A percentile compares a stretch with the other conserved stretches of the same genome.
Evolutionary conservation across 2,329 filamentous ascomycete species (phyloP).

Genomic region (Aspergillus niger): DNA sequence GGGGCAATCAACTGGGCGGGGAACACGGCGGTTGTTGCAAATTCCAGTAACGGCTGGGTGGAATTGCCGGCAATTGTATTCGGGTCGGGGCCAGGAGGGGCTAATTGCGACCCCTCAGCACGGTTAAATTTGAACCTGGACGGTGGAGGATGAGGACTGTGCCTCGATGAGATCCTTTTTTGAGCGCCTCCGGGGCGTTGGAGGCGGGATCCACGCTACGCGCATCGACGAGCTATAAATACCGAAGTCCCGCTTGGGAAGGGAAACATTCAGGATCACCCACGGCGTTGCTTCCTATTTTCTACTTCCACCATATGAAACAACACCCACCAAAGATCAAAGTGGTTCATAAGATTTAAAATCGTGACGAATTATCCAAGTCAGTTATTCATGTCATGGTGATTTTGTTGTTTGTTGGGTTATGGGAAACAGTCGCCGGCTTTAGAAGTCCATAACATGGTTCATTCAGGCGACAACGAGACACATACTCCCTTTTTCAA

Average conservation of each 20-base stretch:
- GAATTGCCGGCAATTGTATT: neutral
- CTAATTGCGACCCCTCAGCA: neutral
- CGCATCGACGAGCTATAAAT: conserved; percentile 12
- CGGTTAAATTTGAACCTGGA: neutral
- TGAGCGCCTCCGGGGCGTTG: conserved; percentile 3
- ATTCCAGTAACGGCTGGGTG: neutral
- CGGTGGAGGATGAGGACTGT: neutral
- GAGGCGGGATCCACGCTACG: conserved; percentile 13
- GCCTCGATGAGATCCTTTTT: conserved; percentile 5
- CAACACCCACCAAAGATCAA: neutral
- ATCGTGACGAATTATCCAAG: too few species aligned
- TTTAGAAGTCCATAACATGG: neutral
- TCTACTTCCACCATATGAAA: neutral
- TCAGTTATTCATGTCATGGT: too few species aligned
- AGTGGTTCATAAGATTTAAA: too few species aligned
- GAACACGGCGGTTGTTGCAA: conserved; percentile 1
- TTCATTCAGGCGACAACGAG: neutral
- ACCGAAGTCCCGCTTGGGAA: conserved; percentile 1
- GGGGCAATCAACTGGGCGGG: conserved; percentile 10
- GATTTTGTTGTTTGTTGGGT: too few species aligned
- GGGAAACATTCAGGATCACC: neutral
- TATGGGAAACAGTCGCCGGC: too few species aligned
- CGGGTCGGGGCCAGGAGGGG: neutral
- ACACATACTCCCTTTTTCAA: neutral
- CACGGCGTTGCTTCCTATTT: neutral